Conservation (phyloP, 1,284 basidiomycete species). For the Apiotrichum gamsii region DNA sequence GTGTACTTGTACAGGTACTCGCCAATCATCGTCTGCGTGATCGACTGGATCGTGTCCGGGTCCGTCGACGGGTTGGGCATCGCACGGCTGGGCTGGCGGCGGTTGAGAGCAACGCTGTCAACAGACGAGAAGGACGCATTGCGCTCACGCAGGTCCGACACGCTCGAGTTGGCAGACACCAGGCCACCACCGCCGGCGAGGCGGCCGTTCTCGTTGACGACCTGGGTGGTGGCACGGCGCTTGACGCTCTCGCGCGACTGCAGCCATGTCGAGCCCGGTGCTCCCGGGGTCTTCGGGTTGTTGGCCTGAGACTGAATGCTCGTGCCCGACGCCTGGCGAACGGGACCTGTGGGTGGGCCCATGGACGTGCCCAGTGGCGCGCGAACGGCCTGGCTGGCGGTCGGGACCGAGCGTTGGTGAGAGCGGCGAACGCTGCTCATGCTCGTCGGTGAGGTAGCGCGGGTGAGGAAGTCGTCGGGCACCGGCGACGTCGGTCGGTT, state of each 20-base stretch:
- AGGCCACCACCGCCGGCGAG: constrained; percentile 21
- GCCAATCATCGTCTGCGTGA: constrained; percentile 99
- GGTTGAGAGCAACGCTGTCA: constrained; percentile 22
- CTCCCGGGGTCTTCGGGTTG: constrained; percentile 4
- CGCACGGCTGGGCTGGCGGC: constrained; percentile 1
- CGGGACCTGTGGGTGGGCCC: constrained; percentile 58
- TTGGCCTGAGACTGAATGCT: constrained; percentile 56
- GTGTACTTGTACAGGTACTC: constrained; percentile 99
- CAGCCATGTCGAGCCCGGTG: constrained; percentile 49
- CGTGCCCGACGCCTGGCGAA: constrained; percentile 68
- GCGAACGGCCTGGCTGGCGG: neutral
- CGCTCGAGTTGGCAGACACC: constrained; percentile 30
- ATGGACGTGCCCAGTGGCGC: constrained; percentile 56
- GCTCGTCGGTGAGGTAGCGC: constrained; percentile 71
- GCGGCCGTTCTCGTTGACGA: constrained; percentile 15
- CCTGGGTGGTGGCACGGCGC: constrained; percentile 22
- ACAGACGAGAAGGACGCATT: constrained; percentile 39
- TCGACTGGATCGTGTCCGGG: constrained; percentile 82
- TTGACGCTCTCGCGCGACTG: constrained; percentile 39
- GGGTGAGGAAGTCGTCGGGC: constrained; percentile 75
- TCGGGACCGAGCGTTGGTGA: neutral
- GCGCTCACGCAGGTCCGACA: constrained; percentile 21
- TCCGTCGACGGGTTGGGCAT: constrained; percentile 56
- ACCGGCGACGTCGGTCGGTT: constrained; percentile 78
- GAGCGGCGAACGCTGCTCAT: constrained; percentile 1